Evolutionary conservation across 2,329 filamentous ascomycete species (phyloP), one percentile per base, ranked within the genome.

Genomic region (Endoconidiophora laricicola): DNA sequence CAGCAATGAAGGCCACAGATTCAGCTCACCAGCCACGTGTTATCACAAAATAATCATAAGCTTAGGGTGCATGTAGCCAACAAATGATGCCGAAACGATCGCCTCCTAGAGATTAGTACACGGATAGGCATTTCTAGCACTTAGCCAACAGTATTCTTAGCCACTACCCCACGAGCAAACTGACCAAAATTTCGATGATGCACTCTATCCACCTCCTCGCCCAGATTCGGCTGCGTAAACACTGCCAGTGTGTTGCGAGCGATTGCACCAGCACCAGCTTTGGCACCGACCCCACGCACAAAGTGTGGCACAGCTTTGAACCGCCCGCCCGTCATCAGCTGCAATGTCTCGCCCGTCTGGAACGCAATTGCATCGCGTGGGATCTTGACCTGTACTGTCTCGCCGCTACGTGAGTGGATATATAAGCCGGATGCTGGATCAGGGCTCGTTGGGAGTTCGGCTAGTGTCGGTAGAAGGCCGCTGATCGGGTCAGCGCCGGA

Each of bases 301-400:
- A 94, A 96, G 69, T 98, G 91, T 56, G 91, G 90, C 54, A 96
- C 91, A 1, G 91, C 91, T 65, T 83, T 86, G 70, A 98, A 94
- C 60, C 77, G 79, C 7, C 91, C 91, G n/a, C 75, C 70, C 0
- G 90, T 96, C 61, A 98, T 95, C 52, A 86, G 72, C 66, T 96
- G 83, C 46, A 98, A 69, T 1, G 90, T 82, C 66, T 95, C 86
- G 2, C 90, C 91, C 0, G 90, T 98, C 69, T 98, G 90, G 62
- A 98, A 98, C 0, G 86, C 91, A 46, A 98, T 81, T 63, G 86
- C 91, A 61, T 94, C 87, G 40, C 80, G 74, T 1, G 90, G 91
- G 56, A 98, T 95, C 60, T 81, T 79, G 57, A 96, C 86, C 65
- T 96, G 91, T n/a, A 88, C 82, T 1, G 84, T 81, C 53, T 81